Conservation (phyloP, 495 filamentous ascomycete genomes). For the Pyrenopolyporus hunteri region DNA sequence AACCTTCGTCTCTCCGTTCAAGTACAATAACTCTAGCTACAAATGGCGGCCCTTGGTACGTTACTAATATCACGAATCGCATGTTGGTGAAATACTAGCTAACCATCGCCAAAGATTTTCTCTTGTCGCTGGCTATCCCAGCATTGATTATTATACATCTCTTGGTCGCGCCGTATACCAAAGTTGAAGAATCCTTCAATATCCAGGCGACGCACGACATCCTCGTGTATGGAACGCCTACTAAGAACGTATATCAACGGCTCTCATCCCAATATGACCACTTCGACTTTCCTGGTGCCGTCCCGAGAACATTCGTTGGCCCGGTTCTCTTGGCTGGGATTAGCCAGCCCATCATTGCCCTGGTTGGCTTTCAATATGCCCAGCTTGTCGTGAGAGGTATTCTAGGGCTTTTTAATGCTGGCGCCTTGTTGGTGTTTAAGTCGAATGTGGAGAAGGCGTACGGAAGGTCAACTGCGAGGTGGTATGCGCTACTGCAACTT, state of each 20-base stretch:
- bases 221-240: slow-evolving; percentile 76
- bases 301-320: slow-evolving; percentile 89
- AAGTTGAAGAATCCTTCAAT: slow-evolving; percentile 99
- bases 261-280: slow-evolving; percentile 79
- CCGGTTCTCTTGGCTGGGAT: slow-evolving; percentile 72
- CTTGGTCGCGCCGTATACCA: slow-evolving; percentile 84
- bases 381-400: slow-evolving; percentile 71
- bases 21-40: not conserved
- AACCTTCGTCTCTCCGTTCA: not conserved
- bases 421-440: slow-evolving; percentile 68
- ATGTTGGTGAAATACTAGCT: not conserved
- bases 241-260: slow-evolving; percentile 53
- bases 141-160: slow-evolving; percentile 76
- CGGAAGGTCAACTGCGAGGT: slow-evolving; percentile 71
- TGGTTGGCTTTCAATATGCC: slow-evolving; percentile 53
- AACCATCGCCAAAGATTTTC: slow-evolving; percentile 49
- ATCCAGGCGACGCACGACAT: slow-evolving; percentile 95
- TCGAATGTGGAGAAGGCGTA: slow-evolving; percentile 68
- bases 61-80: not conserved
- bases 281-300: slow-evolving; percentile 86
- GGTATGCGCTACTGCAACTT: slow-evolving; percentile 82
- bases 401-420: slow-evolving; percentile 79
- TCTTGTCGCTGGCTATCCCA: slow-evolving; percentile 65
- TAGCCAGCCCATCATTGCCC: slow-evolving; percentile 64
- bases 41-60: slow-evolving; percentile 37